phyloP scores from a whole-genome alignment of 2,329 filamentous ascomycete genomes.

The Sporothrix dimorphospora region DNA sequence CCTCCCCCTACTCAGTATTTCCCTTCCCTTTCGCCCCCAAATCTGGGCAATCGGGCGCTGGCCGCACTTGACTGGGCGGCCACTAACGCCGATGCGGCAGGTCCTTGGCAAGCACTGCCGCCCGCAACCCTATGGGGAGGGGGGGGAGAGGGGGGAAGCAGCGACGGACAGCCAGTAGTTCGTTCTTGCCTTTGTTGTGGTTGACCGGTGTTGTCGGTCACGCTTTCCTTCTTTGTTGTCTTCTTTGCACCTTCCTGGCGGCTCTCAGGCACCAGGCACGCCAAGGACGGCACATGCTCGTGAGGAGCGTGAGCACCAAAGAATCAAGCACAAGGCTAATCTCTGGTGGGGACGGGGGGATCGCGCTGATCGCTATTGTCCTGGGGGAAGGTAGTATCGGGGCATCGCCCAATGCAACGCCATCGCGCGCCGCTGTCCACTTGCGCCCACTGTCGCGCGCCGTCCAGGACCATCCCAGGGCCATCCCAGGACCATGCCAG shows the following conservation, averaged over 20 bases:
- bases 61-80: background rate
- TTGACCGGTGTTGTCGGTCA: background rate
- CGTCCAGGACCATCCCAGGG: no score
- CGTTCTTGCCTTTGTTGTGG: background rate
- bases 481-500: no score
- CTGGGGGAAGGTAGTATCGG: slow-evolving; percentile 24
- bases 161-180: background rate
- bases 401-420: background rate
- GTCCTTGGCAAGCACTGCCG: slow-evolving; percentile 11
- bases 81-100: slow-evolving; percentile 17
- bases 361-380: slow-evolving; percentile 19
- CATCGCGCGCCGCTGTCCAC: background rate
- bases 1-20: background rate
- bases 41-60: background rate
- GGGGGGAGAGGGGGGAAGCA: background rate
- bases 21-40: background rate
- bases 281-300: slow-evolving; percentile 23
- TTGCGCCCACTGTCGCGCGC: no score
- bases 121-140: background rate
- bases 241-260: background rate
- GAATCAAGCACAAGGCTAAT: slow-evolving; percentile 20
- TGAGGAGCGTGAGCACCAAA: background rate
- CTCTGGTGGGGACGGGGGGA: slow-evolving; percentile 4
- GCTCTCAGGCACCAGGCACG: slow-evolving; percentile 15
- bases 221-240: background rate